Percentiles rank a stretch among this genome's conserved stretches.
Evolutionary conservation across 75 land plant species (phyloP).

Genomic region (Azolla pinnata): DNA sequence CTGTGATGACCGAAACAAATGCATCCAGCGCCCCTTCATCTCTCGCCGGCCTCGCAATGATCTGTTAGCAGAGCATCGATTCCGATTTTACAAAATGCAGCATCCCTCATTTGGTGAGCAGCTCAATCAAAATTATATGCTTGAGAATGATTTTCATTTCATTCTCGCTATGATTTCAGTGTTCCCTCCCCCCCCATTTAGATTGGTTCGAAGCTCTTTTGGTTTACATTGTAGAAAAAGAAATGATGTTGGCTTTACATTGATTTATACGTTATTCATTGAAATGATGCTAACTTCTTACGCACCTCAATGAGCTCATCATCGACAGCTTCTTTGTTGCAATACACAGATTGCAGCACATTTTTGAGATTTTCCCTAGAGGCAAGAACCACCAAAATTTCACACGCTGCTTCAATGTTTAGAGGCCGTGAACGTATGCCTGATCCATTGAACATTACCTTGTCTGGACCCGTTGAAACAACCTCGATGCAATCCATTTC

Average conservation of each 20-base stretch:
- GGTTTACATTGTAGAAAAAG: too few species aligned
- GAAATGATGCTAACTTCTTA: background rate
- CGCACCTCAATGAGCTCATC: conserved; percentile 74
- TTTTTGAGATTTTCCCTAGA: conserved; percentile 57
- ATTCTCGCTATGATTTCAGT: too few species aligned
- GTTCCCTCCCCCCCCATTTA: too few species aligned
- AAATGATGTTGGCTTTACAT: too few species aligned
- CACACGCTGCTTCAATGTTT: background rate
- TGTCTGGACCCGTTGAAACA: conserved; percentile 60
- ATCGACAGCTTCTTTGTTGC: conserved; percentile 81
- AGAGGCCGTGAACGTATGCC: too few species aligned
- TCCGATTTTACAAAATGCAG: background rate
- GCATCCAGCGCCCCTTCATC: conserved; percentile 79
- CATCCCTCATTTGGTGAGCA: conserved; percentile 1
- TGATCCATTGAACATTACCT: conserved; percentile 28
- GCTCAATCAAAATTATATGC: too few species aligned
- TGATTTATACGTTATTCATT: background rate
- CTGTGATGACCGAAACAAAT: conserved; percentile 77
- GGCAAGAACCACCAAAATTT: background rate
- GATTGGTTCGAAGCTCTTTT: too few species aligned
- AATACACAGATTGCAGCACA: conserved; percentile 54
- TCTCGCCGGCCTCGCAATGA: conserved; percentile 53
- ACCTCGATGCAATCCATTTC: conserved; percentile 43
- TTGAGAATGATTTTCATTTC: too few species aligned
- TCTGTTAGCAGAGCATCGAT: conserved; percentile 31